phyloP scores from a whole-genome alignment of 345 rosid genomes.

The Triadica sebifera region DNA sequence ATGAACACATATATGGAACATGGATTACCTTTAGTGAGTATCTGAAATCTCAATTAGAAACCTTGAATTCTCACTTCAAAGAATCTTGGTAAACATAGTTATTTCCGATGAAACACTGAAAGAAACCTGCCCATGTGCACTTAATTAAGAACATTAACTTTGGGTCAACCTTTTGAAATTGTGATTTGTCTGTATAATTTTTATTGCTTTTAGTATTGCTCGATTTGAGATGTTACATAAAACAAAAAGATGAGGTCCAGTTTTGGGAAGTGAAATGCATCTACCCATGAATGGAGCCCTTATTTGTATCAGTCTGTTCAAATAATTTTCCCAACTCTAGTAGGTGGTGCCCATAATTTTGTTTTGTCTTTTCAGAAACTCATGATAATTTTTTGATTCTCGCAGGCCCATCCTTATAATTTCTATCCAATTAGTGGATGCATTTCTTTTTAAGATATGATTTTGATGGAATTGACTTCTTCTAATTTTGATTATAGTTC shows the following conservation, averaged over 20 bases:
- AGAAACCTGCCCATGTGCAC: not conserved
- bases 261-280: not conserved
- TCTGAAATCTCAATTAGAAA: too few species aligned
- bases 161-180: too few species aligned
- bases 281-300: not conserved
- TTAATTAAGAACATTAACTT: not conserved
- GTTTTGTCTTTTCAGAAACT: not conserved
- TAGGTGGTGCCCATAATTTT: not conserved
- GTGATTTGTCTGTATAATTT: too few species aligned
- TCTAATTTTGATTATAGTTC: too few species aligned
- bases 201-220: not conserved
- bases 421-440: constrained; percentile 80
- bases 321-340: not conserved
- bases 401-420: constrained; percentile 92
- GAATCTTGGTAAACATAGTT: too few species aligned
- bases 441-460: too few species aligned
- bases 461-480: too few species aligned
- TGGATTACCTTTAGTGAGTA: too few species aligned
- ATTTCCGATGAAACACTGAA: too few species aligned
- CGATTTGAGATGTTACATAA: not conserved
- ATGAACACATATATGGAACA: too few species aligned
- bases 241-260: not conserved
- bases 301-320: not conserved
- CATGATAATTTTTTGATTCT: not conserved
- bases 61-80: too few species aligned